These are phyloP conservation scores for Jaapia argillacea DNA, from an alignment of 768 basidiomycete species.

Conservation along the genomic window DNA sequence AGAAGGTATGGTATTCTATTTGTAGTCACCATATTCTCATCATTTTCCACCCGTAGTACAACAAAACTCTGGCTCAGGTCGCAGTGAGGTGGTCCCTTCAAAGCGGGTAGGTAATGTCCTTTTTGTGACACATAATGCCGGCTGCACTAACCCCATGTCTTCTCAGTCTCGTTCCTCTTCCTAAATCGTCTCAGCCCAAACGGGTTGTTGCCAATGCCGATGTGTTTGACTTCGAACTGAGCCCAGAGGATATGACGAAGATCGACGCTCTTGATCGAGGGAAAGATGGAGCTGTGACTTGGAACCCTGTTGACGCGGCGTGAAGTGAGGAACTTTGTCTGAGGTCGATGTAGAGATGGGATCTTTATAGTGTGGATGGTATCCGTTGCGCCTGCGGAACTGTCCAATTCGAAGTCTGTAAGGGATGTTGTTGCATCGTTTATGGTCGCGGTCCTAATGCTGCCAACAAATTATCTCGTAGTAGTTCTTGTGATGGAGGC, in stretches of 20 bases:
- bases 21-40: not conserved
- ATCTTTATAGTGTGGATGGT: too few species aligned
- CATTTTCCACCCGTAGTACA: slow-evolving; percentile 27
- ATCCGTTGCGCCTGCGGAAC: too few species aligned
- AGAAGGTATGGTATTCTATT: slow-evolving; percentile 13
- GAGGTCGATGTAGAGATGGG: too few species aligned
- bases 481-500: too few species aligned
- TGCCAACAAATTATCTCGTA: too few species aligned
- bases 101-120: slow-evolving; percentile 42
- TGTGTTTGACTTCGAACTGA: slow-evolving; percentile 68
- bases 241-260: slow-evolving; percentile 47
- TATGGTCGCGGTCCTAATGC: too few species aligned
- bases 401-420: too few species aligned
- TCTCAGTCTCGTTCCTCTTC: slow-evolving; percentile 66
- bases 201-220: slow-evolving; percentile 68
- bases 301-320: slow-evolving; percentile 79
- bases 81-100: slow-evolving; percentile 89
- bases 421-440: too few species aligned
- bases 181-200: slow-evolving; percentile 63
- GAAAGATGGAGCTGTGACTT: slow-evolving; percentile 61
- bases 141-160: not conserved
- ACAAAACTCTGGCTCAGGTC: slow-evolving; percentile 63
- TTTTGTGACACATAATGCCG: not conserved
- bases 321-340: too few species aligned
- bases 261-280: slow-evolving; percentile 69